Base-by-base conservation (phyloP, 306 rosid genomes). In the Prunus davidiana region DNA sequence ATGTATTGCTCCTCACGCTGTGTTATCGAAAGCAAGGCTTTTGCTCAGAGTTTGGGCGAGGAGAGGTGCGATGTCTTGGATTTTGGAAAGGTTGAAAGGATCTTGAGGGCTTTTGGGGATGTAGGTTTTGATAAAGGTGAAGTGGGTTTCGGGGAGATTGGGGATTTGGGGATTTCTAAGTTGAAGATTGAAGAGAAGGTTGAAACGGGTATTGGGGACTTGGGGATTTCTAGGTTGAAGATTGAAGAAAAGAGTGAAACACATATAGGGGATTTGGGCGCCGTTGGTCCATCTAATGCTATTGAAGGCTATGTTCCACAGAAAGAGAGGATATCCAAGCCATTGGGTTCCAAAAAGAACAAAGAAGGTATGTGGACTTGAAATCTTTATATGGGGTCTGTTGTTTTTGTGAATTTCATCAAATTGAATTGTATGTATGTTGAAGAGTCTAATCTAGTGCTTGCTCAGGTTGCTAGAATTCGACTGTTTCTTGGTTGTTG, bases 271-370 rank as follows among this genome's bases (percentile, higher is more conserved):
- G 88, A 88, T 67, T 79, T 84, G 77, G 72, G 80, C 68, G 89
- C 90, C 93, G 79, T 69, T 86, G 97, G 97, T 78, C 97, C 97
- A 25, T 89, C 99, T 52, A 89, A 90, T 90, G 97, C 99, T 24
- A 90, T 95, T 77, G 97, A 95, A 84, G 97, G 99, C 12, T 92
- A 95, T 84, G 88, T 95, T 14, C 99, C 97, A 1, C 84, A 71
- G 60, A 84, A 84, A 71, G 87, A 89, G 12, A 61, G 69, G 41
- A 66, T 52, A 52, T 64, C 75, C 24, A 83, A 77, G 85, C 76
- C 78, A 25, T 80, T 74, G 20, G 70, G 82, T 72, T 67, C 56
- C 47, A 92, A 83, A 76, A 83, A 66, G 82, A 73, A 16, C 47
- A 88, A 85, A 73, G 81, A 83, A 87, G 91, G 97, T 90, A 81